These are phyloP conservation scores for Strigomonas culicis DNA, from an alignment of 208 protist genomes.

Conservation along the genomic window DNA sequence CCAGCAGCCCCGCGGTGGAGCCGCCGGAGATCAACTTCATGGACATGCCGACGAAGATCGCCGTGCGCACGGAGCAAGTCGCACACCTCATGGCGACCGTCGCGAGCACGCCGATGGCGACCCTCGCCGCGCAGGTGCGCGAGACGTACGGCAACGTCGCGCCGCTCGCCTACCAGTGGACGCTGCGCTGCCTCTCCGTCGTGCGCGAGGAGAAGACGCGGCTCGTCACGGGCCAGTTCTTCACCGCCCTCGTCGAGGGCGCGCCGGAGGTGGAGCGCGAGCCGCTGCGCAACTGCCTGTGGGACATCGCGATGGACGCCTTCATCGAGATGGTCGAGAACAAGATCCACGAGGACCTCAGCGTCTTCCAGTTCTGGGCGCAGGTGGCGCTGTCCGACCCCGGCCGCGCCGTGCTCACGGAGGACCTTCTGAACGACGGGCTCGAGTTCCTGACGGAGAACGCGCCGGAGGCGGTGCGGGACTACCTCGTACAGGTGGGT, in stretches of 20 bases:
- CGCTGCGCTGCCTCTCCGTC: constrained; percentile 64
- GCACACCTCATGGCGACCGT: constrained; percentile 57
- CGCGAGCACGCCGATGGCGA: constrained; percentile 20
- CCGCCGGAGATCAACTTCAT: constrained; percentile 9
- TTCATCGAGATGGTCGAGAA: constrained; percentile 41
- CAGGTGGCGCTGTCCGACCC: constrained; percentile 62
- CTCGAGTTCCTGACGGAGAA: constrained; percentile 36
- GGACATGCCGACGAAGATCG: constrained; percentile 10
- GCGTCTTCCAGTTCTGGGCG: constrained; percentile 70
- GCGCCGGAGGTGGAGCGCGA: constrained; percentile 12
- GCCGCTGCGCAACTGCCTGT: constrained; percentile 29
- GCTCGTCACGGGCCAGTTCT: constrained; percentile 38
- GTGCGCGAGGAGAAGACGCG: constrained; percentile 65
- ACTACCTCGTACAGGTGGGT: constrained; percentile 66
- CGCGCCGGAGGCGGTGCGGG: constrained; percentile 17
- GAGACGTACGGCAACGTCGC: constrained; percentile 39
- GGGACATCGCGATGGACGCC: constrained; percentile 32
- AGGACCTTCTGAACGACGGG: constrained; percentile 67
- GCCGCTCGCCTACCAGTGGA: constrained; percentile 43
- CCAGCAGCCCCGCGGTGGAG: constrained; percentile 7
- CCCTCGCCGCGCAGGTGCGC: constrained; percentile 33
- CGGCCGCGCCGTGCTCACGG: constrained; percentile 46
- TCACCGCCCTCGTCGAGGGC: constrained; percentile 23
- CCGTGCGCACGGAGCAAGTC: constrained; percentile 35
- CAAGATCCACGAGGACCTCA: constrained; percentile 68